Percentiles rank a stretch among this genome's conserved stretches.
Conservation (phyloP, 257 asterid species). For the Solanum stenotomum region DNA sequence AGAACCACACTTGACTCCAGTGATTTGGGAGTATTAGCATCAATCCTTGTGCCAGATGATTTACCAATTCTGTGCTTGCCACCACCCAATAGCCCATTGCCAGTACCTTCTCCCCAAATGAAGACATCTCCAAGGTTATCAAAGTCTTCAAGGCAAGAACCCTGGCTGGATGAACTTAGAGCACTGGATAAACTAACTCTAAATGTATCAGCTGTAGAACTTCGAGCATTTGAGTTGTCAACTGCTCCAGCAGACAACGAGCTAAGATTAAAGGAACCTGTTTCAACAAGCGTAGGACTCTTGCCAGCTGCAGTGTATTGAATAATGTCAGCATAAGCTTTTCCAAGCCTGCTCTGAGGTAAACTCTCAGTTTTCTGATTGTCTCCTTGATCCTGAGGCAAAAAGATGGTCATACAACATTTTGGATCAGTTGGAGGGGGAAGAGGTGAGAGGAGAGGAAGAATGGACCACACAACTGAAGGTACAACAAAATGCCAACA, state of each 20-base stretch:
- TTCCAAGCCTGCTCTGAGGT: constrained; percentile 60
- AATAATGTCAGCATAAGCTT: constrained; percentile 63
- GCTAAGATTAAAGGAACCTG: constrained; percentile 17
- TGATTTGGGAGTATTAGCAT: constrained; percentile 56
- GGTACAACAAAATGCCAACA: constrained; percentile 15
- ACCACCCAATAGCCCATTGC: constrained; percentile 60
- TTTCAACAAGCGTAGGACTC: constrained; percentile 28
- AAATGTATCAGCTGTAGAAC: constrained; percentile 46
- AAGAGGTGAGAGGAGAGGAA: background rate
- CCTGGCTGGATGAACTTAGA: constrained; percentile 86
- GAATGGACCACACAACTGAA: background rate
- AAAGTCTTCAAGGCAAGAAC: constrained; percentile 69
- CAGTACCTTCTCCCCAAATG: constrained; percentile 83
- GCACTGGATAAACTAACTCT: constrained; percentile 88
- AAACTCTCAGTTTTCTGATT: constrained; percentile 29
- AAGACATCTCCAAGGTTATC: constrained; percentile 75
- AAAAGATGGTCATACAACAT: background rate
- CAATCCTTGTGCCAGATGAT: constrained; percentile 17
- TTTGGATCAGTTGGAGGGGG: background rate
- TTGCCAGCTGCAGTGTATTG: constrained; percentile 53
- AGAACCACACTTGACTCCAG: constrained; percentile 65
- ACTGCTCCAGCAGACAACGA: constrained; percentile 18
- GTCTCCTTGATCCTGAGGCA: constrained; percentile 49
- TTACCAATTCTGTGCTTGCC: constrained; percentile 25
- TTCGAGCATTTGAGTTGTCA: constrained; percentile 40